Evolutionary conservation across 495 filamentous ascomycete species (phyloP).

Genomic region (Lepidopterella palustris): DNA sequence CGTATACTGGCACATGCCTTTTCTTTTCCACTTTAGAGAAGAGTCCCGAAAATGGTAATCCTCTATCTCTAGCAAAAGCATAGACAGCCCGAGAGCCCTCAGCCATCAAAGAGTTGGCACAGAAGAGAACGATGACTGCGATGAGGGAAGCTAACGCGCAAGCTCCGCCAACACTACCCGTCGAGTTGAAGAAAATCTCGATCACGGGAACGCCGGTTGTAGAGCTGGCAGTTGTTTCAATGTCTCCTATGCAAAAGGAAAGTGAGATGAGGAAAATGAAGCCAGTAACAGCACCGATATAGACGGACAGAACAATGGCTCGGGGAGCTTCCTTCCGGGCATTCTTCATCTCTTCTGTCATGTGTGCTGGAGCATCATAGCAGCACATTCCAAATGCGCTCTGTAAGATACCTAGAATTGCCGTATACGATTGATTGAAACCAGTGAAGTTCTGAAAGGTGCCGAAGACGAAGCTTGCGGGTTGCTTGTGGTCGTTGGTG

Average conservation of each 20-base stretch:
- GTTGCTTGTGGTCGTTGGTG: slow-evolving; percentile 50
- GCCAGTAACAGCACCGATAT: slow-evolving; percentile 46
- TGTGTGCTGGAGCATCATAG: slow-evolving; percentile 43
- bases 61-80: slow-evolving; percentile 46
- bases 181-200: slow-evolving; percentile 46
- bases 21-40: slow-evolving; percentile 41
- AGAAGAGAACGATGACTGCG: slow-evolving; percentile 39
- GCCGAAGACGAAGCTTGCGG: slow-evolving; percentile 50
- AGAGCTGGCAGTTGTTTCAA: slow-evolving; percentile 36
- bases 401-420: slow-evolving; percentile 52
- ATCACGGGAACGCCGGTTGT: slow-evolving; percentile 46
- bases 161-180: slow-evolving; percentile 39
- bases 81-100: slow-evolving; percentile 43
- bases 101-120: slow-evolving; percentile 41
- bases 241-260: slow-evolving; percentile 49
- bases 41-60: slow-evolving; percentile 43
- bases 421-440: slow-evolving; percentile 45
- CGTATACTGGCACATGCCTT: slow-evolving; percentile 45
- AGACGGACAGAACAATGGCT: slow-evolving; percentile 51
- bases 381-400: slow-evolving; percentile 50
- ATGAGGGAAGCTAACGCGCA: slow-evolving; percentile 41
- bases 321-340: slow-evolving; percentile 47
- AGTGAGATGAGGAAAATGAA: slow-evolving; percentile 44
- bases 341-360: slow-evolving; percentile 48
- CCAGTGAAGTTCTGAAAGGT: slow-evolving; percentile 54